These are phyloP conservation scores for Coprinopsis sp. DNA, from an alignment of 768 basidiomycete species.

Conservation along the genomic window DNA sequence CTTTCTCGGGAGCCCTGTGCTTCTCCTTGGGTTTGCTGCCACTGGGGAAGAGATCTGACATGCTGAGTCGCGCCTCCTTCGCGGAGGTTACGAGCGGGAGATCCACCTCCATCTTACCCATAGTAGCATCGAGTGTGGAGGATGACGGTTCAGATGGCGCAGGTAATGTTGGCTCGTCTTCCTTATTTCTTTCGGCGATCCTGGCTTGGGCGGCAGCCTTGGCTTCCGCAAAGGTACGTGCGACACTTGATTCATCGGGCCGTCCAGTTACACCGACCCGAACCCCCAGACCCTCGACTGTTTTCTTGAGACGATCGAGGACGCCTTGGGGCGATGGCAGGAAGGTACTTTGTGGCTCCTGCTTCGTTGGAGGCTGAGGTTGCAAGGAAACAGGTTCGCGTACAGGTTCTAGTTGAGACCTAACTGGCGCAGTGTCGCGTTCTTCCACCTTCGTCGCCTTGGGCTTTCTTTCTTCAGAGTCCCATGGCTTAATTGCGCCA, in stretches of 20 bases:
- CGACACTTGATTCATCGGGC: slow-evolving; percentile 37
- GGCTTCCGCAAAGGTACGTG: slow-evolving; percentile 61
- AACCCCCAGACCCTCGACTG: slow-evolving; percentile 61
- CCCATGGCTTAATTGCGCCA: slow-evolving; percentile 22
- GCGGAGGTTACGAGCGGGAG: slow-evolving; percentile 1
- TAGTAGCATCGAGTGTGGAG: neutral
- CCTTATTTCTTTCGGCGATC: slow-evolving; percentile 56
- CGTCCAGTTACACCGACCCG: slow-evolving; percentile 53
- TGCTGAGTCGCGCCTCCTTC: slow-evolving; percentile 37
- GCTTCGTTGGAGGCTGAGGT: neutral
- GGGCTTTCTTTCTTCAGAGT: slow-evolving; percentile 34
- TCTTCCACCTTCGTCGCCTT: slow-evolving; percentile 48
- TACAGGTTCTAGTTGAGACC: slow-evolving; percentile 2
- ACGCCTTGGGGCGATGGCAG: slow-evolving; percentile 33
- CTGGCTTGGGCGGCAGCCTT: slow-evolving; percentile 63
- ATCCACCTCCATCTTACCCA: slow-evolving; percentile 5
- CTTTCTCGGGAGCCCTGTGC: slow-evolving; percentile 25
- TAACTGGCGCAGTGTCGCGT: slow-evolving; percentile 28
- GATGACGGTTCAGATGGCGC: neutral
- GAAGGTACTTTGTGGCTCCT: slow-evolving; percentile 11
- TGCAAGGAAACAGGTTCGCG: neutral
- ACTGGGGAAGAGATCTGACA: slow-evolving; percentile 56
- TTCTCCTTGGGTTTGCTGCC: slow-evolving; percentile 32
- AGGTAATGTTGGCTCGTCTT: slow-evolving; percentile 20
- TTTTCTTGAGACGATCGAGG: slow-evolving; percentile 65